Conservation (phyloP, 805 yeast species). For the Saccharomyces cerevisiae region DNA sequence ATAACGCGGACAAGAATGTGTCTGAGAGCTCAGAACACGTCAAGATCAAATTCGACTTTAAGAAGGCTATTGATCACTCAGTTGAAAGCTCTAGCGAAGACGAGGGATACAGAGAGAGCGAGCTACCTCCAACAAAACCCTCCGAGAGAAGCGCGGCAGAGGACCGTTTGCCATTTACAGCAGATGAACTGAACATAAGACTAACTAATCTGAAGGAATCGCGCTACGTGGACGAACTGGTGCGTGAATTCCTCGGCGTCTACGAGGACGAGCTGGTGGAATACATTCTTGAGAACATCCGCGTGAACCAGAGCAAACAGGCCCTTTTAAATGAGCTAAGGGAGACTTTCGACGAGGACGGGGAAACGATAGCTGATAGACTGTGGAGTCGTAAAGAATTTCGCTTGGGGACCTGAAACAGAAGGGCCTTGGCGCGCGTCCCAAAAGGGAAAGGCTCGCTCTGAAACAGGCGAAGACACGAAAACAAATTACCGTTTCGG, state of each 20-base stretch:
- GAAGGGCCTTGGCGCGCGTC: neutral
- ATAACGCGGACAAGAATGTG: neutral
- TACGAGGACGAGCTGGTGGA: constrained; percentile 28
- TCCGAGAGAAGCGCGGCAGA: neutral
- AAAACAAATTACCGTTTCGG: neutral
- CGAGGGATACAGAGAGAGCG: neutral
- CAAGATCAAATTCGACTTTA: constrained; percentile 23
- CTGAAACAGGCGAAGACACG: neutral
- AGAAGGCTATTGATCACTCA: constrained; percentile 17
- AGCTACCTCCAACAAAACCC: neutral
- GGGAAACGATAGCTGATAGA: constrained; percentile 19
- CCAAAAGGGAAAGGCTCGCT: neutral
- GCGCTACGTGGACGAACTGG: constrained; percentile 23
- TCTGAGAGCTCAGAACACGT: constrained; percentile 6
- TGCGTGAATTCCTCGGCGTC: constrained; percentile 28
- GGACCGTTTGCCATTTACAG: constrained; percentile 9
- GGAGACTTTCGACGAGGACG: constrained; percentile 31
- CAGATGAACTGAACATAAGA: constrained; percentile 7
- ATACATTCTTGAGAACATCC: constrained; percentile 25
- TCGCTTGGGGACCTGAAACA: neutral
- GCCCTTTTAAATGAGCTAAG: constrained; percentile 20
- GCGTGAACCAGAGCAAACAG: constrained; percentile 16
- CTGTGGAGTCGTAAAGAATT: constrained; percentile 21
- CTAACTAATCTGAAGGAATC: constrained; percentile 13
- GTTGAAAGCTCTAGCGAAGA: constrained; percentile 1